These are phyloP conservation scores for Alisma plantagoaquatica DNA, from an alignment of 106 monocot genomes.

Conservation along the genomic window DNA sequence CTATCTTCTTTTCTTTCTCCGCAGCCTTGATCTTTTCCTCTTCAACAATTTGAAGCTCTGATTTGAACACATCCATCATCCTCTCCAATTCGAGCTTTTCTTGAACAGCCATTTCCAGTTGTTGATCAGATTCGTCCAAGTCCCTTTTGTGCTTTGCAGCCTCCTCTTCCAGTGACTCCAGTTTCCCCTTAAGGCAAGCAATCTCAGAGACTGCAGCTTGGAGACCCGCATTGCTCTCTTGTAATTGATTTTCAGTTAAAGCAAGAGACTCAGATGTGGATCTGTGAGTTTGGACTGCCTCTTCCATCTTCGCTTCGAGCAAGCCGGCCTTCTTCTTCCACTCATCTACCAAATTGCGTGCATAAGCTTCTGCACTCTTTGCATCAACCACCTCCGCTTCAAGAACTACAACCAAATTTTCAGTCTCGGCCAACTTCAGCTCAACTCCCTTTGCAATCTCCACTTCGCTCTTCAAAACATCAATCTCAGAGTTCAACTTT, in stretches of 20 bases:
- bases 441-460: slow-evolving; percentile 33
- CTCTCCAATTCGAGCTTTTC: slow-evolving; percentile 20
- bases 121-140: slow-evolving; percentile 6
- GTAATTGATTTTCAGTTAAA: slow-evolving; percentile 1
- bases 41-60: slow-evolving; percentile 15
- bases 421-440: slow-evolving; percentile 33
- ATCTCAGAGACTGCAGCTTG: slow-evolving; percentile 11
- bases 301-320: slow-evolving; percentile 8
- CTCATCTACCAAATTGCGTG: slow-evolving; percentile 23
- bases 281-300: slow-evolving; percentile 5
- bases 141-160: slow-evolving; percentile 1
- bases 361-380: slow-evolving; percentile 32
- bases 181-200: slow-evolving; percentile 8
- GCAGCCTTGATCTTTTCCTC: slow-evolving; percentile 18
- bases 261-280: slow-evolving; percentile 4
- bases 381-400: slow-evolving; percentile 29
- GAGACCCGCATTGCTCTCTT: slow-evolving; percentile 2
- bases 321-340: slow-evolving; percentile 33
- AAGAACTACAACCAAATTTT: slow-evolving; percentile 34
- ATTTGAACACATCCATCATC: slow-evolving; percentile 21
- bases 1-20: slow-evolving; percentile 9
- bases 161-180: slow-evolving; percentile 14
- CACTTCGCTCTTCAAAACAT: slow-evolving; percentile 38
- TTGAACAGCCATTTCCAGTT: slow-evolving; percentile 17
- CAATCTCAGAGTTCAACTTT: slow-evolving; percentile 36